Evolutionary conservation across 169 alveolate species (phyloP), one percentile per base, ranked within the genome.

Genomic region (Eimeria zaria): DNA sequence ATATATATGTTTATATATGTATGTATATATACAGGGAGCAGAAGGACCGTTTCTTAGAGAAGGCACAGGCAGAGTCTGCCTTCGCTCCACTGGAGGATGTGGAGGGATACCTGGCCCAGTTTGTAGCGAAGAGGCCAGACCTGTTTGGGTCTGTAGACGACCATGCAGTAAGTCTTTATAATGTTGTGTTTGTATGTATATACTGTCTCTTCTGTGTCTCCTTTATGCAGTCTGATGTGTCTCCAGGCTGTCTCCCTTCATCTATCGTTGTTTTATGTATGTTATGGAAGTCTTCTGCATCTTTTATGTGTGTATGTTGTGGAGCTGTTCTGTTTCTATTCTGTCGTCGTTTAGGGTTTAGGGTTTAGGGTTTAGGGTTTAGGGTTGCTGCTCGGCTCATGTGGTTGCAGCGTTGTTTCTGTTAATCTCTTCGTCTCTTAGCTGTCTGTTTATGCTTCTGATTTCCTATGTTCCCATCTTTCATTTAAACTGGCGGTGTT

Each of bases 81-180:
- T 98, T 98, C 84, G 98, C 99, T 24, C 99, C 99, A 27, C 80
- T 97, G 71, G 98, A 97, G 80, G 99, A 98, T 93, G 98, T 98
- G 89, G 99, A 98, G 95, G 98, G 98, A 53, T 98, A 98, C 90
- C 97, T 98, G 64, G 98, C 99, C 1, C 97, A 97, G 74, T 98
- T 98, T 97, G 99, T 98, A 69, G 97, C 99, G 33, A 98, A 98
- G 97, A 97, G 99, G 48, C 99, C 99, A 2, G 99, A 98, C 91
- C 97, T 98, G 27, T 98, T 98, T 91, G 99, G 99, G 22, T 97
- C 99, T 41, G 98, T 98, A n/a, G 99, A 98, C 71, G 99, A 98
- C 69, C 99, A 97, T 89, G 99, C 98, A 87, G 96, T 92, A 27
- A n/a, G 91, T 27, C 90, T 7, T 81, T 81, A n/a, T 81, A 44